Evolutionary conservation across 1,284 basidiomycete genomes (phyloP).

Genomic region (Xerocomus amazonicus): DNA sequence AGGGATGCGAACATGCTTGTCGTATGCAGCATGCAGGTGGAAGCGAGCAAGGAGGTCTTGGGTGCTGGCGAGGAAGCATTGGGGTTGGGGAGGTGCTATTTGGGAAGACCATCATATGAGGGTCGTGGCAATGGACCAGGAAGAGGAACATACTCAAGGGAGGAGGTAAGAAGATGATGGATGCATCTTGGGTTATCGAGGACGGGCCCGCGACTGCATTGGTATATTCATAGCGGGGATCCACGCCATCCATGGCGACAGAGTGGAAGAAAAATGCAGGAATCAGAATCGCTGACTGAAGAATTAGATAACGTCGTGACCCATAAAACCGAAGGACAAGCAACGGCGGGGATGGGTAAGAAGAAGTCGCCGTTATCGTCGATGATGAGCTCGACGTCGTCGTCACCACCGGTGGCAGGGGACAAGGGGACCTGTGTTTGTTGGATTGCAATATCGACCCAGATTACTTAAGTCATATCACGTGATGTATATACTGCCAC

Average conservation of each 20-base stretch:
- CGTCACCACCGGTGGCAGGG: constrained; percentile 34
- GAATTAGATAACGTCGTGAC: constrained; percentile 8
- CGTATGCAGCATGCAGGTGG: constrained; percentile 62
- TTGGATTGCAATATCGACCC: constrained; percentile 31
- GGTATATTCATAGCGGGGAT: constrained; percentile 20
- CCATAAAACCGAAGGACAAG: constrained; percentile 18
- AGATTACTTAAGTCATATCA: constrained; percentile 33
- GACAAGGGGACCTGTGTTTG: constrained; percentile 37
- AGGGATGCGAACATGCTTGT: constrained; percentile 67
- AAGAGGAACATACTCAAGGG: constrained; percentile 19
- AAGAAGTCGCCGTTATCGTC: constrained; percentile 26
- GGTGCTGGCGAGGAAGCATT: constrained; percentile 58
- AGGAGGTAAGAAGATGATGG: constrained; percentile 29
- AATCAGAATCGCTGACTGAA: constrained; percentile 27
- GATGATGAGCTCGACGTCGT: constrained; percentile 29
- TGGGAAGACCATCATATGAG: constrained; percentile 19
- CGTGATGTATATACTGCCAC: constrained; percentile 17
- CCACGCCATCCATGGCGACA: constrained; percentile 31
- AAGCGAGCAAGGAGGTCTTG: constrained; percentile 72
- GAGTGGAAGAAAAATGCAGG: constrained; percentile 12
- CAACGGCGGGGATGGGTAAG: not conserved
- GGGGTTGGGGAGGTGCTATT: constrained; percentile 37
- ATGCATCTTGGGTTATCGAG: constrained; percentile 26
- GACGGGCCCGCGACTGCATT: constrained; percentile 34
- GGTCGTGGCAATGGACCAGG: not conserved